These are phyloP conservation scores for Kandelia obovata DNA, from an alignment of 345 rosid genomes.

Conservation along the genomic window DNA sequence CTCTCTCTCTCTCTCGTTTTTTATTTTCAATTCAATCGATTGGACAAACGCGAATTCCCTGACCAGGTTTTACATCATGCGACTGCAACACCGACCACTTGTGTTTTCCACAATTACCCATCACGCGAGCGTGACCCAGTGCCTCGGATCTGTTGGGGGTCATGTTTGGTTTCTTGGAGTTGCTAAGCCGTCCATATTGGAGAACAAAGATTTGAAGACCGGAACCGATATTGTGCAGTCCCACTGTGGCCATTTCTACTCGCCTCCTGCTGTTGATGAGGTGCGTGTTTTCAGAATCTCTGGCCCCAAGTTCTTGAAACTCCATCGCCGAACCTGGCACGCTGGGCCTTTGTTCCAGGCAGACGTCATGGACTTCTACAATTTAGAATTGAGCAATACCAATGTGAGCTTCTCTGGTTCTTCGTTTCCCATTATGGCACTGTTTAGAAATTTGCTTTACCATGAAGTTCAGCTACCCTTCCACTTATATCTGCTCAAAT, in stretches of 20 bases:
- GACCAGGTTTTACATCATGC: slow-evolving; percentile 61
- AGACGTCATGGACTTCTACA: slow-evolving; percentile 66
- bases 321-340: slow-evolving; percentile 78
- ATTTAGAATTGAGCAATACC: slow-evolving; percentile 74
- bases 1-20: not conserved
- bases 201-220: slow-evolving; percentile 10
- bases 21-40: not conserved
- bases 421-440: not conserved
- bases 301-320: slow-evolving; percentile 70
- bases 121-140: slow-evolving; percentile 83
- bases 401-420: slow-evolving; percentile 45
- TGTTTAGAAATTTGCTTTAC: too few species aligned
- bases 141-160: slow-evolving; percentile 79
- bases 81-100: slow-evolving; percentile 37
- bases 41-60: not conserved
- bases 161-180: slow-evolving; percentile 79
- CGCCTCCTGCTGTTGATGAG: slow-evolving; percentile 55
- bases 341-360: slow-evolving; percentile 67
- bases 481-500: not conserved
- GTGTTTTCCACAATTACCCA: slow-evolving; percentile 57
- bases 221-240: slow-evolving; percentile 30
- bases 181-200: slow-evolving; percentile 58
- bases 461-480: not conserved
- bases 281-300: slow-evolving; percentile 57
- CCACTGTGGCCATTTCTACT: slow-evolving; percentile 50